These are phyloP conservation scores for Ceratocystis cacaofunesta DNA, from an alignment of 2,329 filamentous ascomycete species.

Conservation along the genomic window DNA sequence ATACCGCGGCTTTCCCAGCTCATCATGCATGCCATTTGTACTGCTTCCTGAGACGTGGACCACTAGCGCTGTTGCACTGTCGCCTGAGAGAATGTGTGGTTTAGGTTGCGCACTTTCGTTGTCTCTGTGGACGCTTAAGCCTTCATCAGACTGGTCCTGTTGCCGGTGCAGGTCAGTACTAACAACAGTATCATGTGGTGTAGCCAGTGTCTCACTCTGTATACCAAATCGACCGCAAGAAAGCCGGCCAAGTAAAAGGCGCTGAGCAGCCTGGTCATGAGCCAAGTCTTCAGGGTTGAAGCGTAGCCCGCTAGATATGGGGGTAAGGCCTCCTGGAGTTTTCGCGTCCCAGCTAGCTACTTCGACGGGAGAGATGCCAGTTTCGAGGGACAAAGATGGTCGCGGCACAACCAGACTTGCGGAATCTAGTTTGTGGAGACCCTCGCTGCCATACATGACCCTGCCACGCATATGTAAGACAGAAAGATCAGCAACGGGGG, in stretches of 20 bases:
- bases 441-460: background rate
- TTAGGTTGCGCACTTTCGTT: background rate
- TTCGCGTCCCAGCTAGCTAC: too few relatives aligned
- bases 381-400: background rate
- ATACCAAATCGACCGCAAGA: background rate
- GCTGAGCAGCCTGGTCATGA: background rate
- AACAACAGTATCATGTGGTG: background rate
- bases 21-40: background rate
- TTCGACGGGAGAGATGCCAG: background rate
- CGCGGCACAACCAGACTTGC: background rate
- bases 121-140: background rate
- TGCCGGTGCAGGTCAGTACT: background rate
- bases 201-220: background rate
- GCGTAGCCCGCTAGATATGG: background rate
- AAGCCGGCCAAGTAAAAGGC: background rate
- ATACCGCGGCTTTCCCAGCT: background rate
- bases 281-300: background rate
- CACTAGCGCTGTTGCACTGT: background rate
- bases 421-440: background rate
- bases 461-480: background rate
- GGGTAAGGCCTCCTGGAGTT: background rate
- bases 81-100: background rate
- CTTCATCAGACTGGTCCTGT: background rate
- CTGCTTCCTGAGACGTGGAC: background rate
- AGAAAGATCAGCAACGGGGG: background rate